These are phyloP conservation scores for Alloteropsis angusta DNA, from an alignment of 202 grass and related monocot species.

Conservation along the genomic window DNA sequence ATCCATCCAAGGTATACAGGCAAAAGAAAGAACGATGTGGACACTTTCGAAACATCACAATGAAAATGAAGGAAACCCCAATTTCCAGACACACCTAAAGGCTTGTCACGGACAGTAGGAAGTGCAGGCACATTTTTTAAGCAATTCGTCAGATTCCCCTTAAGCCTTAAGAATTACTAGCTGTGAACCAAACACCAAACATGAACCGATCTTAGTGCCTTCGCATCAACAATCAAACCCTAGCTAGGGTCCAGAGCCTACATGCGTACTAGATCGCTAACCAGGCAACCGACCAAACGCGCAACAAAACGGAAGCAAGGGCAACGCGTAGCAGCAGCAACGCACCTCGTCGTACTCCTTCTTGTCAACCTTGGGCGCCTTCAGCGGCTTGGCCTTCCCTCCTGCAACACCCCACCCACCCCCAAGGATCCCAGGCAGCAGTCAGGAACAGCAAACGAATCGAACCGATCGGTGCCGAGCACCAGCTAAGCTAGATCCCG, in stretches of 20 bases:
- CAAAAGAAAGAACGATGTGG: too few species aligned
- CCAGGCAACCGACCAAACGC: neutral
- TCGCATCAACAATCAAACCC: neutral
- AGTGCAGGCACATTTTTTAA: too few species aligned
- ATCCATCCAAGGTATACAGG: neutral
- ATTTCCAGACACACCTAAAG: neutral
- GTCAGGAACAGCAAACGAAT: neutral
- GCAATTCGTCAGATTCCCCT: neutral
- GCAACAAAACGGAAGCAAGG: neutral
- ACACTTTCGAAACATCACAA: neutral
- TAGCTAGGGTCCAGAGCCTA: neutral
- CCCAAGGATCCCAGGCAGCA: neutral
- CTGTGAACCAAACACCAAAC: neutral
- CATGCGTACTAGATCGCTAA: neutral
- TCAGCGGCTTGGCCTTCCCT: conserved; percentile 87
- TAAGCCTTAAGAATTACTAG: neutral
- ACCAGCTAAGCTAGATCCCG: neutral
- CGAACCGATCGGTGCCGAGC: neutral
- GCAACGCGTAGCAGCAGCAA: neutral
- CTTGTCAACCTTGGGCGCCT: conserved; percentile 68
- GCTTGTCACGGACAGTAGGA: too few species aligned
- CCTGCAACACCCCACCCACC: conserved; percentile 49
- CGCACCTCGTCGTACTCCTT: conserved; percentile 94
- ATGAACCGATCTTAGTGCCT: neutral
- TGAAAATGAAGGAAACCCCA: neutral